A percentile compares a stretch with the other conserved stretches of the same genome.
Conservation (phyloP, 2,329 filamentous ascomycete genomes). For the Colletotrichum lupini region DNA sequence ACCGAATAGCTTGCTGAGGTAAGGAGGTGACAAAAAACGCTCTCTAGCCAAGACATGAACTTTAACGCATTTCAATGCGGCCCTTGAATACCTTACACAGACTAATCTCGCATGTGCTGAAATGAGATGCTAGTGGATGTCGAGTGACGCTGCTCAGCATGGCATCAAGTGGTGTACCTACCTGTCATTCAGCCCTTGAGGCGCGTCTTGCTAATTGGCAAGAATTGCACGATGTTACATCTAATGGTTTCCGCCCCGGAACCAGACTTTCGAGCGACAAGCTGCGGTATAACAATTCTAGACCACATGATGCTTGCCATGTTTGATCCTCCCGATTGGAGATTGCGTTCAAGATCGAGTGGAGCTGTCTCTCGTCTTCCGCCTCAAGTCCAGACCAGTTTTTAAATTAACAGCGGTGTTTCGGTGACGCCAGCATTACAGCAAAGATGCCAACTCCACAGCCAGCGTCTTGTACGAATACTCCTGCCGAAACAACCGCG, state of each 20-base stretch:
- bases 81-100: not conserved
- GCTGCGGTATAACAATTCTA: not conserved
- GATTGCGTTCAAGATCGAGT: conserved; percentile 14
- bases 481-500: not conserved
- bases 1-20: conserved; percentile 4
- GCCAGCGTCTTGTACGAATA: not conserved
- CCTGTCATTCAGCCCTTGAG: not conserved
- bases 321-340: conserved; percentile 25
- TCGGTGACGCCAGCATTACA: conserved; percentile 15
- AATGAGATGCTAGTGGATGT: conserved; percentile 8
- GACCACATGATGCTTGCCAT: conserved; percentile 13
- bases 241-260: not conserved
- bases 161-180: not conserved
- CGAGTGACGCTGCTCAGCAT: not conserved
- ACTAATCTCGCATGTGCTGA: conserved; percentile 7
- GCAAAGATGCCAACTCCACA: not conserved
- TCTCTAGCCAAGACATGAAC: conserved; percentile 22
- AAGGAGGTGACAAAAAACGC: conserved; percentile 20
- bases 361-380: not conserved
- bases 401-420: conserved; percentile 19
- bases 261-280: not conserved
- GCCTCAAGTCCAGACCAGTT: conserved; percentile 1
- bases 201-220: not conserved
- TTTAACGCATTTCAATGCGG: not conserved
- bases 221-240: not conserved